Percentiles rank a stretch among this genome's conserved stretches.
phyloP scores from a whole-genome alignment of 1,284 basidiomycete genomes.

The Trametes sp. region DNA sequence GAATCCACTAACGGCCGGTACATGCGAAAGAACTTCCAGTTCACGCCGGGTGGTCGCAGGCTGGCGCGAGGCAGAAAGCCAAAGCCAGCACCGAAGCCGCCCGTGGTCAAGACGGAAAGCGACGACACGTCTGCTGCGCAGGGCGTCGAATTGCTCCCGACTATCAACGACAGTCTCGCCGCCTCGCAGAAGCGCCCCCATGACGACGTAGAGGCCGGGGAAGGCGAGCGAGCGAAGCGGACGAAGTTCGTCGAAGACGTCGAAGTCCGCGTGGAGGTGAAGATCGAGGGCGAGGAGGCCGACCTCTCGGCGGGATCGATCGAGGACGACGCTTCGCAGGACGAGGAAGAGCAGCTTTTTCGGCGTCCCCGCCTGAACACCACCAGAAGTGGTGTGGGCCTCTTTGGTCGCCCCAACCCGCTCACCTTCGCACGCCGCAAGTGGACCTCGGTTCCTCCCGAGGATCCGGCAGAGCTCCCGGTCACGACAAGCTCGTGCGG shows the following conservation, averaged over 20 bases:
- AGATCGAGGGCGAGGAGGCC: conserved; percentile 29
- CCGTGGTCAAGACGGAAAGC: conserved; percentile 16
- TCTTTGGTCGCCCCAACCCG: conserved; percentile 43
- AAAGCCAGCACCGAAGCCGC: conserved; percentile 49
- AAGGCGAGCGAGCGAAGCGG: conserved; percentile 22
- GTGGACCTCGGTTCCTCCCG: conserved; percentile 39
- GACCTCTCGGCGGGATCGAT: conserved; percentile 31
- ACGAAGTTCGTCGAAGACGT: conserved; percentile 13
- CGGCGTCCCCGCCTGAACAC: conserved; percentile 26
- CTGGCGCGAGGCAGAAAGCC: conserved; percentile 50
- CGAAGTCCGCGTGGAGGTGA: conserved; percentile 22
- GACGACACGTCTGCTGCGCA: conserved; percentile 2
- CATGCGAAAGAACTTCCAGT: conserved; percentile 47
- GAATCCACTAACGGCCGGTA: conserved; percentile 57
- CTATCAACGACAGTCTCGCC: neutral
- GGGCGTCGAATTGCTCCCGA: neutral
- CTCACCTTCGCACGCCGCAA: conserved; percentile 46
- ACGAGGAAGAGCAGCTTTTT: conserved; percentile 32
- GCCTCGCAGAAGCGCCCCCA: conserved; percentile 16
- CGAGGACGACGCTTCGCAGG: conserved; percentile 38
- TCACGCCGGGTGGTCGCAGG: conserved; percentile 30
- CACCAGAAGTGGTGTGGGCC: conserved; percentile 31
- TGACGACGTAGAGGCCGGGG: conserved; percentile 2
- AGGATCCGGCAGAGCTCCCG: conserved; percentile 24
- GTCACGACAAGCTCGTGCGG: conserved; percentile 11